Base-by-base conservation (phyloP, 2,329 filamentous ascomycete species). In the Chaetomiaceae sp. region DNA sequence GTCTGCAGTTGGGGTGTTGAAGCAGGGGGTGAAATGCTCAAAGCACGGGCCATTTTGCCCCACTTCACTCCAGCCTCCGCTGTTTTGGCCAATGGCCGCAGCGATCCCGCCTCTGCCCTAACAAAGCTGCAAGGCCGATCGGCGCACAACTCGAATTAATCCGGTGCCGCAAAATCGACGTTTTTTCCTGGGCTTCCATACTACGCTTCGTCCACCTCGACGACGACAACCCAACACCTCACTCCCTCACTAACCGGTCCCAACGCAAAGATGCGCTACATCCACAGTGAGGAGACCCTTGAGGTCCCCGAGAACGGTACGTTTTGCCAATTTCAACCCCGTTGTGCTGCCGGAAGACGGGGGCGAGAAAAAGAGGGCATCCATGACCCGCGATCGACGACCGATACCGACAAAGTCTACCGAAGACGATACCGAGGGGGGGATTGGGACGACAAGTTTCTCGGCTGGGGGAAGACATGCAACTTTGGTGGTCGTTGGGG, bases 241-340 rank as follows among this genome's bases (percentile, higher is more conserved):
- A 47, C 25, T 42, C 56, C 70, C 72, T 70, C 68, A 69, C 68
- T 67, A 68, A 58, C 50, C 50, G 50, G 60, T 65, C 71, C 70
- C 67, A 73, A 73, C 75, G 77, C 78, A 87, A 96, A 88, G 79
- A 97, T 97, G 93, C 95, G 88, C 83, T 97, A 96, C 89, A 96
- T 99, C 81, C 90, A 96, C 84, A 95, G 89, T 72, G 82, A 92
- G 80, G 92, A 99, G 85, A 81, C 83, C 78, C 82, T 99, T 79
- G 83, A 85, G 70, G 89, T 99, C 77, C 93, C 95, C 70, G 89
- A 96, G 76, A 89, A 91, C 81, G 90, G 90, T 96, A 85, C 78
- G 89, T 87, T 66, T n/a, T 46, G 48, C 54, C 52, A 58, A 60
- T 56, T 54, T 53, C 38, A 54, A 51, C 49, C 55, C 34, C 40